A percentile compares a stretch with the other conserved stretches of the same genome.
Conservation (phyloP, 305 asterid species). For the Fraxinus angustifolia region DNA sequence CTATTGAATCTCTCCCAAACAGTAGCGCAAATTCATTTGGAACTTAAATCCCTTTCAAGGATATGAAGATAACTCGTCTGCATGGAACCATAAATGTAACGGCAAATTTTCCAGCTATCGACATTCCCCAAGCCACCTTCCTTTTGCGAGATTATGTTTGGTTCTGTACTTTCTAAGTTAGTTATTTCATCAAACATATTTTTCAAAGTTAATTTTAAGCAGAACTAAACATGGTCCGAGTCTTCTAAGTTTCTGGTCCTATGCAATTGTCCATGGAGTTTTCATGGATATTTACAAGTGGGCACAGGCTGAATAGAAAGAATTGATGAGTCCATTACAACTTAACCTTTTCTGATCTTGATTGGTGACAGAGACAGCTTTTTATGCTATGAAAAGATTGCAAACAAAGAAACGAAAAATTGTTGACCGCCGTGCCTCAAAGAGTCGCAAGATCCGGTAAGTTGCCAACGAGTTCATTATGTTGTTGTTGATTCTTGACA, state of each 20-base stretch:
- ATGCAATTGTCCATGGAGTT: not conserved
- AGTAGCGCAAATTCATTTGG: not conserved
- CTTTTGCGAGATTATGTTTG: not conserved
- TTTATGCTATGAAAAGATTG: conserved; percentile 66
- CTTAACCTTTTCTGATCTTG: not conserved
- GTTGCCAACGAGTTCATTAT: not conserved
- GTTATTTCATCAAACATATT: not conserved
- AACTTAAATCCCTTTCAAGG: not conserved
- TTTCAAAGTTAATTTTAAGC: not conserved
- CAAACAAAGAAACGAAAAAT: conserved; percentile 82
- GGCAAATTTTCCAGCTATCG: not conserved
- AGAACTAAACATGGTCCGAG: not conserved
- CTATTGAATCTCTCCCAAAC: not conserved
- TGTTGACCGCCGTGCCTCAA: conserved; percentile 88
- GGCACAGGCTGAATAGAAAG: not conserved
- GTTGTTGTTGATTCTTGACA: not conserved
- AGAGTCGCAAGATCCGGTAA: conserved; percentile 90
- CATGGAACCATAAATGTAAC: not conserved
- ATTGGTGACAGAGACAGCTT: conserved; percentile 56
- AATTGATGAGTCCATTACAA: not conserved
- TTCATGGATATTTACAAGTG: not conserved
- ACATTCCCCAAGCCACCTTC: not conserved
- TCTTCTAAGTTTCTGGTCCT: not conserved
- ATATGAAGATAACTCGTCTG: not conserved
- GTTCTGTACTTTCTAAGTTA: not conserved